Evolutionary conservation across 192 early-diverging fungal species (phyloP), one percentile per base, ranked within the genome.

Genomic region (Geranomyces michiganensis): DNA sequence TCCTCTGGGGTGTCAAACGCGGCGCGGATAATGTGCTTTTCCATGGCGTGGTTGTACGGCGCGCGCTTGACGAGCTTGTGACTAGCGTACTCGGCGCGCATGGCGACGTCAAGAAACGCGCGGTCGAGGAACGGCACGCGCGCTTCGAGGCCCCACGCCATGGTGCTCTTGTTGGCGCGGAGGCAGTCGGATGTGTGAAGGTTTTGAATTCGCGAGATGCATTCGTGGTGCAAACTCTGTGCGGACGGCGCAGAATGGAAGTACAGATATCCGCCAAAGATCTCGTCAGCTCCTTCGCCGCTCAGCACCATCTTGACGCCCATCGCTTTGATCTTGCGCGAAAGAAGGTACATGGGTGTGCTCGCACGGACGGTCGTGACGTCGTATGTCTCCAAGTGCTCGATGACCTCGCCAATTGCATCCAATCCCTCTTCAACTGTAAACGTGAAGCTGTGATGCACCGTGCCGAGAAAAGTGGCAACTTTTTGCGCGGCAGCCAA

Each of bases 221-320:
- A 90, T 78, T 99, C 97, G 70, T 88, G 85, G 82, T 99, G 97
- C 72, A 99, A 89, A 10, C 89, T 84, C 48, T 81, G 86, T 14
- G 89, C 86, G 61, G 77, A 76, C 46, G 97, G 97, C 29, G 97
- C 94, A 62, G 85, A 83, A 88, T 97, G 93, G 87, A 99, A 99
- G 81, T 99, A 99, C 46, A 99, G 85, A 83, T 99, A 99, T 17
- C 96, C 96, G 69, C 93, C 97, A 87, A 95, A 93, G 24, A 99
- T 90, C 83, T 99, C 97, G 77, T 99, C 97, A 51, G 90, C 81
- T 61, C 97, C 97, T 78, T 99, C 97, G 56, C 97, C 97, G 69
- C 90, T 92, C 15, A 99, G 84, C 10, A 99, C 97, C 97, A 99
- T 99, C 89, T 99, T 99, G 80, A 99, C 97, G 45, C 97, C 95